These are phyloP conservation scores for Castanea mollissima DNA, from an alignment of 306 rosid species.

Conservation along the genomic window DNA sequence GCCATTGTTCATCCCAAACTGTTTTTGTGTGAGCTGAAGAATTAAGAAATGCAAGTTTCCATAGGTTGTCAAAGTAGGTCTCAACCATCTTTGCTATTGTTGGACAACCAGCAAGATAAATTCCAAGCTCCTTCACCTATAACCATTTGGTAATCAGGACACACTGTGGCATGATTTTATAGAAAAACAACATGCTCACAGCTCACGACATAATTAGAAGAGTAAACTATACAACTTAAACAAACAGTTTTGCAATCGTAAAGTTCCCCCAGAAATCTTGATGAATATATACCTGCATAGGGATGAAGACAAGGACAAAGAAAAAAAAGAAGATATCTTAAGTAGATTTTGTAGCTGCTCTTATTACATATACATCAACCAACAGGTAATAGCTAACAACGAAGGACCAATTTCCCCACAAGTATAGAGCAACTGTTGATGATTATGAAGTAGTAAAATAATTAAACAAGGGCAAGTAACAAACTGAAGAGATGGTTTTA, in stretches of 20 bases:
- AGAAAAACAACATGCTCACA: neutral
- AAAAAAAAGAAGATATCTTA: too few relatives aligned
- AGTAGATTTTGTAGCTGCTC: too few relatives aligned
- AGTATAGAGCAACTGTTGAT: too few relatives aligned
- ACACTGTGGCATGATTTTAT: conserved; percentile 4
- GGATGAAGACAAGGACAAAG: too few relatives aligned
- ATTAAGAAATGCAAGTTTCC: conserved; percentile 67
- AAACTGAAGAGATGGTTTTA: too few relatives aligned
- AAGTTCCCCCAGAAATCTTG: too few relatives aligned
- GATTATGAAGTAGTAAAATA: too few relatives aligned
- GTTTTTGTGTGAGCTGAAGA: conserved; percentile 56
- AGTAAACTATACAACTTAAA: neutral
- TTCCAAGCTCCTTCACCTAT: conserved; percentile 91
- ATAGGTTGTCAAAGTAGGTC: conserved; percentile 69
- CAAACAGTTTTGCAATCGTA: neutral
- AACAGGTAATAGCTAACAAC: too few relatives aligned
- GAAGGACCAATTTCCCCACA: too few relatives aligned
- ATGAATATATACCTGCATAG: too few relatives aligned
- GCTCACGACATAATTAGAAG: neutral
- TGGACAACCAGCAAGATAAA: conserved; percentile 74
- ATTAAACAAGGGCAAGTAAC: too few relatives aligned
- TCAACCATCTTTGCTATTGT: conserved; percentile 60
- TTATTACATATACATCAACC: too few relatives aligned
- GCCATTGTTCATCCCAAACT: conserved; percentile 78
- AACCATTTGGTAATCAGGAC: conserved; percentile 7